Base-by-base conservation (phyloP, 78 protist genomes). In the Dictyostelium brefeldianum region DNA sequence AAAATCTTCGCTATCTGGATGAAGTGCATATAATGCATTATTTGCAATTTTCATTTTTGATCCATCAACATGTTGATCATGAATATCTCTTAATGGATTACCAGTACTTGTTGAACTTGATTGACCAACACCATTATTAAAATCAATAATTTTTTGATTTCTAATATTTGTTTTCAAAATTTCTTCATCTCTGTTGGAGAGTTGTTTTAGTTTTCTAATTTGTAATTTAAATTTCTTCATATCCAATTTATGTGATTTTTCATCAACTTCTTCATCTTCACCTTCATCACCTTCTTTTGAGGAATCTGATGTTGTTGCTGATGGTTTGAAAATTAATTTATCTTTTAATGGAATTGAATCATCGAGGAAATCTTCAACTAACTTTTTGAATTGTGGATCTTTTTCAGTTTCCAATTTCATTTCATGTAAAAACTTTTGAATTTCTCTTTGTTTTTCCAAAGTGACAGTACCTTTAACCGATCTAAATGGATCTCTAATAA, bases 341-440 rank as follows among this genome's bases (percentile, higher is more conserved):
- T 67, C 75, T 31, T 67, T 67, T 67, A 67, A 67, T 67, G 75
- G 75, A 31, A 67, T 31, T 27, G 43, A 15, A 31, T 25, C 48
- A 67, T 67, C 75, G 5, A 67, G 48, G 48, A 67, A 67, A 67
- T 67, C 14, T 20, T 29, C 17, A 29, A 31, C 75, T 22, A 67
- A 25, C 2, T 4, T 12, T 67, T 67, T 67, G 17, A 31, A 67
- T 67, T 67, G 50, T 67, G 75, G 75, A 17, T 67, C 48, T 31
- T 67, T 67, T 12, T 67, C 31, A 5, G 47, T 73, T 73, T 46
- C 43, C 31, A 25, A 27, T 14, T 65, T 29, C 41, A 22, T 12
- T 36, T n/a, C 22, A 36, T 27, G 36, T n/a, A 25, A 10, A 62
- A 47, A 3, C n/a, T 67, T 2, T 12, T 22, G 17, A 36, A 25